Evolutionary conservation across 2,329 filamentous ascomycete genomes (phyloP).

Genomic region (Chaetomium sp.): DNA sequence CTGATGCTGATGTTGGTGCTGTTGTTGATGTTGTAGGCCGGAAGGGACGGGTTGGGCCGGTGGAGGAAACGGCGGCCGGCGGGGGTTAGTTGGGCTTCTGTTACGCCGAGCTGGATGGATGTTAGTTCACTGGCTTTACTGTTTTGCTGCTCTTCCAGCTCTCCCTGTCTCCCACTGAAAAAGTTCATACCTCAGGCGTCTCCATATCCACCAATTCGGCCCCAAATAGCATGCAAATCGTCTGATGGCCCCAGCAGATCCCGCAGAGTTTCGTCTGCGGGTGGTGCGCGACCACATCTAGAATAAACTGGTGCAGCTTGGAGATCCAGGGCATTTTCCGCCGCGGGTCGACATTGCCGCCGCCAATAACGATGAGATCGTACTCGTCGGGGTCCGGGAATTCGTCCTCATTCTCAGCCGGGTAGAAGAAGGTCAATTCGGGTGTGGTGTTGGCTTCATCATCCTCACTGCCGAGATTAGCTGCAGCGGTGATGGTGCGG

Average conservation of each 20-base stretch:
- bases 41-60: not conserved
- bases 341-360: slow-evolving; percentile 37
- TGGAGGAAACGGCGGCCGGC: slow-evolving; percentile 34
- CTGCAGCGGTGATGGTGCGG: slow-evolving; percentile 29
- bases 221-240: slow-evolving; percentile 32
- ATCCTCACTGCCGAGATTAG: not conserved
- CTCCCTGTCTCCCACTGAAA: not conserved
- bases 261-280: slow-evolving; percentile 31
- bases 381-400: slow-evolving; percentile 34
- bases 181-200: slow-evolving; percentile 29
- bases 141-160: not conserved
- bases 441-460: slow-evolving; percentile 14
- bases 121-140: not conserved
- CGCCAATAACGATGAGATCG: slow-evolving; percentile 38
- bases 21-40: too few relatives aligned
- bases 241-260: slow-evolving; percentile 42
- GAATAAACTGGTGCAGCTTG: slow-evolving; percentile 35
- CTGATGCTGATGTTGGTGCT: too few relatives aligned
- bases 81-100: slow-evolving; percentile 32
- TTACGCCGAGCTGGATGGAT: slow-evolving; percentile 30
- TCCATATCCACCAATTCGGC: slow-evolving; percentile 33
- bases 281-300: slow-evolving; percentile 25
- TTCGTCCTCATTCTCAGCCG: slow-evolving; percentile 27
- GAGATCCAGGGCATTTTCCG: slow-evolving; percentile 36
- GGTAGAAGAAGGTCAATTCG: slow-evolving; percentile 32